Evolutionary conservation across 306 rosid genomes (phyloP), one percentile per base, ranked within the genome.

Genomic region (Clitoria ternatea): DNA sequence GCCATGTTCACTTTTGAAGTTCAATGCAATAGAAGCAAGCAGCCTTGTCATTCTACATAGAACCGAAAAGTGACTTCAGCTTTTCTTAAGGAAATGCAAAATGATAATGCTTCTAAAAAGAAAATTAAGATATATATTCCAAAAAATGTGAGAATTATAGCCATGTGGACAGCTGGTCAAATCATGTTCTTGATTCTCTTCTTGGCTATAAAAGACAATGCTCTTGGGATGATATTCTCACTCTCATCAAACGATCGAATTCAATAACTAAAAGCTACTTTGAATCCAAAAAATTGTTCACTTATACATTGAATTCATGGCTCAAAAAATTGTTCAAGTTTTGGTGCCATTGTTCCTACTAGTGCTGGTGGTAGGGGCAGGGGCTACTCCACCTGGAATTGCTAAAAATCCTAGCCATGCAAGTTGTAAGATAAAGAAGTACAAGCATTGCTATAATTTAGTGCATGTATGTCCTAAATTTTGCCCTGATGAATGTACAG

Each of bases 391-490:
- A 7, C 84, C 89, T 0, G 88, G 82, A 29, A 82, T 80, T 0
- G 91, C 88, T 19, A 80, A 89, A 23, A 81, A 72, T 30, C 79
- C 75, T 0, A 79, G 88, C 63, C 48, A 77, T 63, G 88, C 89
- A 33, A 80, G 37, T 0, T 89, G 92, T 39, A 29, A 33, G 50
- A 79, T 52, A 3, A 80, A 79, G 76, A 86, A 82, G 47, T 84
- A 84, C 74, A 86, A 86, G 59, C 40, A 73, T 23, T 89, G 96
- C 39, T 77, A 86, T 55, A 84, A 89, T 64, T 27, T 76, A 37
- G 86, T 13, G 27, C 88, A 86, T 79, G 85, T 76, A 4, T 89
- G 96, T 73, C 92, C 96, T 9, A 81, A 82, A 59, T 82, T 77
- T 64, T 89, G 91, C 39, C 89, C 88, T 22, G 32, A 82, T 75